Percentiles rank a stretch among this genome's conserved stretches.
phyloP scores from a whole-genome alignment of 2,329 filamentous ascomycete genomes.

The Annulohypoxylon truncatum region DNA sequence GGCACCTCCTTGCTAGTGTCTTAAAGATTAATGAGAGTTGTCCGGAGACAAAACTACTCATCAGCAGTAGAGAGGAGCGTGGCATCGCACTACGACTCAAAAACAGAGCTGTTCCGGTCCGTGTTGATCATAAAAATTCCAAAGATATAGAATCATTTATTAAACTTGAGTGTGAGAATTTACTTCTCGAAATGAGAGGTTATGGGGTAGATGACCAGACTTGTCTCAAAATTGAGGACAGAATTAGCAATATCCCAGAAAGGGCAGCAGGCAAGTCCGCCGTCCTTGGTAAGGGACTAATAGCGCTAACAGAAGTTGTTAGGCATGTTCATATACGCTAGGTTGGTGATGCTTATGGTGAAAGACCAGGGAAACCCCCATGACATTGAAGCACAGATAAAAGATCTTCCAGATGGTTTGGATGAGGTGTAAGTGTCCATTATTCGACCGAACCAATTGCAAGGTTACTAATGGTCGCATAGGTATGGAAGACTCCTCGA shows the following conservation, averaged over 20 bases:
- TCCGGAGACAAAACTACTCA: constrained; percentile 23
- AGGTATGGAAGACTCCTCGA: constrained; percentile 26
- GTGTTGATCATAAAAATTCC: constrained; percentile 16
- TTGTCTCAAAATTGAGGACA: constrained; percentile 14
- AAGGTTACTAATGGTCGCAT: background rate
- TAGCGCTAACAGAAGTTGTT: constrained; percentile 2
- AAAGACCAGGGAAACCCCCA: constrained; percentile 12
- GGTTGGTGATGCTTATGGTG: constrained; percentile 20
- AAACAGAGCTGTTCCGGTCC: constrained; percentile 7
- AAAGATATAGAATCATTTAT: constrained; percentile 22
- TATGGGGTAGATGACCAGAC: constrained; percentile 14
- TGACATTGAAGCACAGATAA: constrained; percentile 21
- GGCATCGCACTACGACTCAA: constrained; percentile 13
- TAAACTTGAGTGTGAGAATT: constrained; percentile 10
- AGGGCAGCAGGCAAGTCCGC: constrained; percentile 14
- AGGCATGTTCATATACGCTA: constrained; percentile 37
- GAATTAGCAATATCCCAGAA: constrained; percentile 1
- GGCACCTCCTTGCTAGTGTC: constrained; percentile 11
- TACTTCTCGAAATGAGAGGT: constrained; percentile 14
- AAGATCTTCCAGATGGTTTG: constrained; percentile 25
- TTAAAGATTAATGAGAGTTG: constrained; percentile 19
- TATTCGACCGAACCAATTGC: background rate
- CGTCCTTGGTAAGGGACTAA: background rate
- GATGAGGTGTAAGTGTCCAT: constrained; percentile 20
- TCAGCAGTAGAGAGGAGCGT: constrained; percentile 29